Evolutionary conservation across 371 early-diverging fungal species (phyloP).

Genomic region (Polyrhizophydium stewartii): DNA sequence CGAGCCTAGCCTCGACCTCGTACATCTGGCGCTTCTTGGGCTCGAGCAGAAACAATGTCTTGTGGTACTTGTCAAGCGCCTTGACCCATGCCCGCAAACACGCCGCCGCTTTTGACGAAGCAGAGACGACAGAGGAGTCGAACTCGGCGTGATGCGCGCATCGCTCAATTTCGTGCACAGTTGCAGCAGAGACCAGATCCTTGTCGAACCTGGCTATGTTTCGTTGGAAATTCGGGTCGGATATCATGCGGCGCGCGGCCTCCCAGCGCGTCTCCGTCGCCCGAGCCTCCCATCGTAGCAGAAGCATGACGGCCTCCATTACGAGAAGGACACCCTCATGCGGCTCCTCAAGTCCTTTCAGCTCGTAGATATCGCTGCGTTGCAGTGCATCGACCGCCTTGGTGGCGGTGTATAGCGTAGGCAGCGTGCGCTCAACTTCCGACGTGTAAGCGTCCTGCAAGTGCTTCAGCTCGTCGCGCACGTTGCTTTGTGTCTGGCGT

Average conservation of each 20-base stretch:
- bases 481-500: neutral
- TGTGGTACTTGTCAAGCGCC: slow-evolving; percentile 11
- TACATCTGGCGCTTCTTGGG: slow-evolving; percentile 9
- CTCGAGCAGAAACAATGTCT: neutral
- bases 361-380: slow-evolving; percentile 25
- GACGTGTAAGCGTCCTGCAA: slow-evolving; percentile 7
- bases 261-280: slow-evolving; percentile 21
- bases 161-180: slow-evolving; percentile 9
- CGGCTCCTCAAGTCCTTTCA: slow-evolving; percentile 20
- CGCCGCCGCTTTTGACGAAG: slow-evolving; percentile 8
- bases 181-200: slow-evolving; percentile 7
- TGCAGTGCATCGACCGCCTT: slow-evolving; percentile 11
- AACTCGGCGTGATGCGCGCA: slow-evolving; percentile 12
- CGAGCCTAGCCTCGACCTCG: slow-evolving; percentile 8
- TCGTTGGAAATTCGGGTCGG: slow-evolving; percentile 8
- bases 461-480: slow-evolving; percentile 8
- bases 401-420: slow-evolving; percentile 7
- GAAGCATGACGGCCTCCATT: slow-evolving; percentile 14
- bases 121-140: slow-evolving; percentile 2
- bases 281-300: slow-evolving; percentile 8
- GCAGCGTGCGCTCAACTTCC: slow-evolving; percentile 12
- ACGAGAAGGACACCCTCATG: slow-evolving; percentile 12
- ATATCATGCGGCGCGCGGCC: slow-evolving; percentile 15
- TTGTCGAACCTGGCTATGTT: slow-evolving; percentile 12
- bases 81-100: slow-evolving; percentile 18